Conservation (phyloP, 495 filamentous ascomycete genomes). For the Alectoria sarmentosa region DNA sequence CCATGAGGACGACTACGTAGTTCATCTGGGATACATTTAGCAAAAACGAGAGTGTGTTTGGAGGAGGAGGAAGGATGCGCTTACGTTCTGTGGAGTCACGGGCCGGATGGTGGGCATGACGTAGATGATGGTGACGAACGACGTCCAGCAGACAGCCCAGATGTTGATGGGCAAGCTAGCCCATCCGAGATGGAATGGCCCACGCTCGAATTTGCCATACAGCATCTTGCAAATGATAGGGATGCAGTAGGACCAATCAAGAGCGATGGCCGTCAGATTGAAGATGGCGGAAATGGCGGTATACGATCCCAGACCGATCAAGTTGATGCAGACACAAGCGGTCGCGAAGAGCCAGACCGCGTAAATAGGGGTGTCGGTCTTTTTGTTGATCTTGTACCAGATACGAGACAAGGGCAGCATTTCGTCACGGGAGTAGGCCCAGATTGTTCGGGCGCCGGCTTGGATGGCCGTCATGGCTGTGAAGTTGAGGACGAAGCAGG, state of each 20-base stretch:
- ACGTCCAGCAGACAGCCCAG: conserved; percentile 52
- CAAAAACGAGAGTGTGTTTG: not conserved
- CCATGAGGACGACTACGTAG: conserved; percentile 41
- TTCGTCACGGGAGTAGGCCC: conserved; percentile 54
- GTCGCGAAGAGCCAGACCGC: conserved; percentile 55
- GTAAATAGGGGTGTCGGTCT: conserved; percentile 51
- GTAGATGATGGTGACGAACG: conserved; percentile 55
- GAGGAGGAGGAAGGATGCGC: conserved; percentile 9
- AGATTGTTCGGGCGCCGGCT: conserved; percentile 53
- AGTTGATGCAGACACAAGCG: conserved; percentile 52
- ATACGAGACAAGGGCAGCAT: conserved; percentile 47
- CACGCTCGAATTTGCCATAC: conserved; percentile 49
- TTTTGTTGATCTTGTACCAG: conserved; percentile 48
- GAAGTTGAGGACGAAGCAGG: conserved; percentile 51
- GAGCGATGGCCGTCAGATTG: conserved; percentile 54
- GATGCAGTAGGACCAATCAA: conserved; percentile 58
- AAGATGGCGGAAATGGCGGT: conserved; percentile 56
- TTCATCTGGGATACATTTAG: conserved; percentile 34
- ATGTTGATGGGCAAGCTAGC: conserved; percentile 41
- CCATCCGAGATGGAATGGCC: conserved; percentile 54
- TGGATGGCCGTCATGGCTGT: conserved; percentile 57
- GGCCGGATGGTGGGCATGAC: conserved; percentile 51
- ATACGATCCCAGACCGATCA: conserved; percentile 56
- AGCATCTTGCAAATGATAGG: conserved; percentile 55
- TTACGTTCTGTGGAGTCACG: conserved; percentile 39